Evolutionary conservation across 106 monocot species (phyloP), one percentile per base, ranked within the genome.

Genomic region (Gastrodia elata): DNA sequence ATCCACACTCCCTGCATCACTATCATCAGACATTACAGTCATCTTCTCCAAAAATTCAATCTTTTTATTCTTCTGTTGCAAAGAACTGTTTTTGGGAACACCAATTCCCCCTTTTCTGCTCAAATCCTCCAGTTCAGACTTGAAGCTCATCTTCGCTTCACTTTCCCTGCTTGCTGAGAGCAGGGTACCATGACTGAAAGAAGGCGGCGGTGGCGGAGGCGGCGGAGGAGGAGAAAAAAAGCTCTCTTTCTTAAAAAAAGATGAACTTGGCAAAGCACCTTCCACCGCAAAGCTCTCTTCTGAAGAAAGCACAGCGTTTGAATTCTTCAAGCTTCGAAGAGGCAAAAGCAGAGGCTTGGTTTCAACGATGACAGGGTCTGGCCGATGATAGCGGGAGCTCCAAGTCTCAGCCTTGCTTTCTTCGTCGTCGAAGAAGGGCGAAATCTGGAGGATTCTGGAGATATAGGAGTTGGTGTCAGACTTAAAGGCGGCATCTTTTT

Each of bases 71-170:
- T 69, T 40, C 5, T 40, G 86, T 83, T 68, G 86, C 67, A 67
- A 37, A n/a, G 26, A 35, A 55, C 57, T 55, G 22, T 38, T 56
- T 48, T 32, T 58, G 55, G 38, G 36, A 37, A 55, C 34, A 37
- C 49, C 52, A 6, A 42, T 46, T 32, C 70, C 46, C 18, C 38
- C 79, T 71, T 72, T 79, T 80, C 33, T 72, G 70, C 80, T 79
- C 39, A 77, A 20, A 72, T 84, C 71, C 64, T 88, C 77, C 40
- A 88, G 49, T 48, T 88, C 90, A 38, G 88, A 82, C 74, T 83
- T 88, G 71, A 86, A 88, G 71, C 84, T 84, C 77, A 64, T 86
- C 38, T 38, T 73, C 32, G 36, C 43, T 26, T 65, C 16, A 35
- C 74, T 80, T 26, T 65, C 16, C 39, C 74, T 80, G 39, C 65